phyloP scores from a whole-genome alignment of 129 eudicot genomes.

The Sambucus nigra region DNA sequence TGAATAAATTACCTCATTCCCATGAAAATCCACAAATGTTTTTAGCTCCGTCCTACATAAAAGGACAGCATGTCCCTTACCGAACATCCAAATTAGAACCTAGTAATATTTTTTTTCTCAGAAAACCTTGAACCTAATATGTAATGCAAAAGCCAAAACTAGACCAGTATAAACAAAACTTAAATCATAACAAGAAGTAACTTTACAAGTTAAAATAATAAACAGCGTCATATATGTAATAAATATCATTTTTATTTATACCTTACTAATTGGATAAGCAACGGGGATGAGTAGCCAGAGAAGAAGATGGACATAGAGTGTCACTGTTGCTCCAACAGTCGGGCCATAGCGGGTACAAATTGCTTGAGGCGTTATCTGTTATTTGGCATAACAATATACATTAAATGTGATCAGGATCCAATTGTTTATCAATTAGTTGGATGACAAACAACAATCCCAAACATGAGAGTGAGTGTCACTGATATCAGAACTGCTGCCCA shows the following conservation, averaged over 20 bases:
- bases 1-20: constrained; percentile 68
- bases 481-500: constrained; percentile 95
- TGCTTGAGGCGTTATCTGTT: constrained; percentile 92
- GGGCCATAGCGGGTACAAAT: constrained; percentile 90
- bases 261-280: constrained; percentile 98
- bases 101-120: no score
- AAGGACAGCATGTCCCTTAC: constrained; percentile 89
- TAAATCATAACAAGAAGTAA: background rate
- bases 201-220: background rate
- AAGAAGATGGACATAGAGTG: constrained; percentile 81
- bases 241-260: constrained; percentile 11
- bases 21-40: constrained; percentile 95
- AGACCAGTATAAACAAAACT: background rate
- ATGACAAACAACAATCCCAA: constrained; percentile 69
- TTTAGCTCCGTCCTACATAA: constrained; percentile 90
- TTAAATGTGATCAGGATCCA: background rate
- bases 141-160: constrained; percentile 1
- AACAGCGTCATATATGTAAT: background rate
- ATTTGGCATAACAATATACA: constrained; percentile 1
- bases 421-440: background rate
- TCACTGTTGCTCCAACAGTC: constrained; percentile 83
- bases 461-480: constrained; percentile 91
- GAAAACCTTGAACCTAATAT: no score
- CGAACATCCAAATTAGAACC: constrained; percentile 96
- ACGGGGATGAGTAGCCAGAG: constrained; percentile 78